A percentile compares a stretch with the other conserved stretches of the same genome.
phyloP scores from a whole-genome alignment of 2,329 filamentous ascomycete genomes.

The Hypoxylon sp. region DNA sequence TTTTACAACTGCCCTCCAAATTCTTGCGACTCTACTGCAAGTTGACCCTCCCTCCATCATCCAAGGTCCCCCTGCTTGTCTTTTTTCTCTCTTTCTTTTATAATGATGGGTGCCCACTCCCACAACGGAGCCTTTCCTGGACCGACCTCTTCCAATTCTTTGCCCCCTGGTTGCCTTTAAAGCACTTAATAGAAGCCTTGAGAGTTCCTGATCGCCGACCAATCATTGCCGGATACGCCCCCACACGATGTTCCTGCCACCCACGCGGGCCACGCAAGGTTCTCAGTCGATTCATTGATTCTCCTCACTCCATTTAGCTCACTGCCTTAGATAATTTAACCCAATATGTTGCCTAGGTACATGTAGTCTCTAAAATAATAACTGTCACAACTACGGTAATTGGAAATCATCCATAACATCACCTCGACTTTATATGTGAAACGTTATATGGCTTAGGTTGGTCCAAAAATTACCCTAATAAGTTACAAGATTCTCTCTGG shows the following conservation, averaged over 20 bases:
- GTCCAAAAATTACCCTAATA: constrained; percentile 14
- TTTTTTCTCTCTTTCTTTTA: background rate
- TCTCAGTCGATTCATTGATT: constrained; percentile 4
- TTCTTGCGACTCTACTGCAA: constrained; percentile 10
- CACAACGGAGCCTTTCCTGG: constrained; percentile 15
- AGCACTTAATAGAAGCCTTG: constrained; percentile 31
- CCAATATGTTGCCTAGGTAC: constrained; percentile 13
- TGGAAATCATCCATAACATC: constrained; percentile 1
- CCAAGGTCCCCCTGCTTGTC: background rate
- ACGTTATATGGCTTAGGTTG: constrained; percentile 11
- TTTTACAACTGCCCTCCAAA: constrained; percentile 7
- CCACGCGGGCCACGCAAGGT: constrained; percentile 35
- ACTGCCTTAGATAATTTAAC: constrained; percentile 12
- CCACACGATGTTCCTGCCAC: constrained; percentile 36
- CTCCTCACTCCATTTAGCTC: constrained; percentile 20
- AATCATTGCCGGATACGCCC: constrained; percentile 35
- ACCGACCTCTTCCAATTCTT: constrained; percentile 3
- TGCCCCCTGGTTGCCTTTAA: constrained; percentile 14
- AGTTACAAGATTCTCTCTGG: constrained; percentile 12
- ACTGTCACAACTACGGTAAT: background rate
- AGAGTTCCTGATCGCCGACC: constrained; percentile 29
- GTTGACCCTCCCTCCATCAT: constrained; percentile 8
- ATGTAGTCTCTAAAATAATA: background rate
- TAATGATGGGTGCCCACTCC: constrained; percentile 5
- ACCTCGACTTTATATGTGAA: constrained; percentile 24